Base-by-base conservation (phyloP, 192 early-diverging fungal species). In the Lobosporangium transversale region DNA sequence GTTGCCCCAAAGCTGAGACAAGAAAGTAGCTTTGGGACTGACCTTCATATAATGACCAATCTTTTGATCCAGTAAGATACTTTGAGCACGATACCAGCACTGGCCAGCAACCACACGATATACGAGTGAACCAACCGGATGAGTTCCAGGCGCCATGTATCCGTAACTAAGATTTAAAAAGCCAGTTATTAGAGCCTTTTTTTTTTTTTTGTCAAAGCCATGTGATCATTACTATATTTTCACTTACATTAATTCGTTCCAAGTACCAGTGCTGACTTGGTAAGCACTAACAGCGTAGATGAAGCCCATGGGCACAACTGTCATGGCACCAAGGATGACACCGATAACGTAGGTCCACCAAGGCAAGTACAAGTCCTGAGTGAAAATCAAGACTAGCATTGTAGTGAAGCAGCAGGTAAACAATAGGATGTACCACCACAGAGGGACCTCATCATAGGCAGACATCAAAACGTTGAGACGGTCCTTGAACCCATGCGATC, bases 1-100 rank as follows among this genome's bases (percentile, higher is more conserved):
- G 48, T 78, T 82, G 15, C 81, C 81, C 78, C 66, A 79, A 21
- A 82, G 53, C 57, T 82, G 81, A 21, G 64, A 81, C 15, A 76
- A 21, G 44, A 76, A 76, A 0, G 73, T 76, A 43, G 73, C 73
- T 7, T 59, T 57, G 3, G 73, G 69, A 33, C 70, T 80, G 62
- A 71, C 45, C 70, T 80, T 76, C 73, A 76, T 76, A 48, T 76
- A 76, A 36, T 76, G 73, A 24, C 73, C 73, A 42, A 76, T 67
- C 65, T 76, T 76, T 45, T 76, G 73, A 43, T 76, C 73, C 21
- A 57, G 73, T 26, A 81, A 51, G 20, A 81, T 81, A 33, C 61
- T 66, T 47, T 81, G 80, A 11, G 80, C 80, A 48, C 80, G 80
- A 59, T 81, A 81, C 80, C 80, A 81, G 48, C 71, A 78, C 58